Conservation (phyloP, 768 basidiomycete species). For the Leucocoprinus sp. region DNA sequence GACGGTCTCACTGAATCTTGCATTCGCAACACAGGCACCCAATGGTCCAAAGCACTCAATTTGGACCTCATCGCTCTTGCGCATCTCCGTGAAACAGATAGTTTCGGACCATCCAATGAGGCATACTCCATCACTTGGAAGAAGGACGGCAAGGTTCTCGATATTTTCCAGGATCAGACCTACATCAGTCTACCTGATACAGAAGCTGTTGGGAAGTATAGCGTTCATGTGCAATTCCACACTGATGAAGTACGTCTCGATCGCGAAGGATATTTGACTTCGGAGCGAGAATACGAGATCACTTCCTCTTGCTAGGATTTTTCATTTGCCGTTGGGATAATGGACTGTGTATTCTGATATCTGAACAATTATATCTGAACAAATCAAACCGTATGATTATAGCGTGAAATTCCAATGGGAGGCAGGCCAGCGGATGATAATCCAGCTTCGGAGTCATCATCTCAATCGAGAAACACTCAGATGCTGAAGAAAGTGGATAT, state of each 20-base stretch:
- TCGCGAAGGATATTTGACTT: constrained; percentile 24
- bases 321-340: background rate
- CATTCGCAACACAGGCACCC: constrained; percentile 3
- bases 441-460: too few species aligned
- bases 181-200: constrained; percentile 29
- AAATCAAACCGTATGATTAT: too few species aligned
- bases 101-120: constrained; percentile 16
- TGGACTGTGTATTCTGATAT: background rate
- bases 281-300: constrained; percentile 18
- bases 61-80: constrained; percentile 54
- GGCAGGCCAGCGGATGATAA: background rate
- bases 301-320: constrained; percentile 1
- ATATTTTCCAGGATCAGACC: constrained; percentile 43
- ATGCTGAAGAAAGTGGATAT: background rate
- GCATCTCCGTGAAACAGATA: constrained; percentile 30
- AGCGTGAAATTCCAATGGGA: too few species aligned
- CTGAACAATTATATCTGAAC: too few species aligned
- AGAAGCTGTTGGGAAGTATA: constrained; percentile 33
- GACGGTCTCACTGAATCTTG: constrained; percentile 42
- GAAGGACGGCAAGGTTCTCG: constrained; percentile 36
- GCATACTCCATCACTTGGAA: constrained; percentile 52
- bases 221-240: constrained; percentile 38
- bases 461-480: background rate
- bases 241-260: constrained; percentile 50
- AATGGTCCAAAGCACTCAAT: constrained; percentile 28